These are phyloP conservation scores for Cenchrus fungigraminus DNA, from an alignment of 176 grass and related monocot species.

Conservation along the genomic window DNA sequence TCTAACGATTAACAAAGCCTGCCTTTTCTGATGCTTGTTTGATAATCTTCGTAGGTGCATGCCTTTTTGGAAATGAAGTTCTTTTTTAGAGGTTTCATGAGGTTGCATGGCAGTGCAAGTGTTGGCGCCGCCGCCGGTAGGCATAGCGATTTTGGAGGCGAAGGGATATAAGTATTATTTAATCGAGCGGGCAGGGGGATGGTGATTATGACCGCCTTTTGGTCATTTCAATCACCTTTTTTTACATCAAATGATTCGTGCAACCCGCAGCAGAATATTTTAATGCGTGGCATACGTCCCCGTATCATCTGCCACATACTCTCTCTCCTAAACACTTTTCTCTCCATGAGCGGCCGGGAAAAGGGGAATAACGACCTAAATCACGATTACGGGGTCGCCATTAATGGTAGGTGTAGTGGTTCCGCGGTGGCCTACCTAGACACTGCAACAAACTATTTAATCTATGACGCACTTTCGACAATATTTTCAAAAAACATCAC, in stretches of 20 bases:
- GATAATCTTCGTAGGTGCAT: background rate
- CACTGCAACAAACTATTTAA: no score
- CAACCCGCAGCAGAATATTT: slow-evolving; percentile 51
- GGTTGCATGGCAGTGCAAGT: background rate
- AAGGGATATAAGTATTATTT: slow-evolving; percentile 27
- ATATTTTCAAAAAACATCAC: no score
- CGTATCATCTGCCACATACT: slow-evolving; percentile 54
- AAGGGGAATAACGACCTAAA: slow-evolving; percentile 58
- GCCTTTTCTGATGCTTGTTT: background rate
- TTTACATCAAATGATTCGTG: slow-evolving; percentile 58
- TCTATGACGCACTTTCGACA: no score
- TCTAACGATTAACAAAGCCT: slow-evolving; percentile 6
- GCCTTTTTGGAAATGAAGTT: background rate
- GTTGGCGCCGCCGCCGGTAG: slow-evolving; percentile 11
- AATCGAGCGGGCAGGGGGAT: background rate
- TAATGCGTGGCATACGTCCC: slow-evolving; percentile 57
- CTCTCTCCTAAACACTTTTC: background rate
- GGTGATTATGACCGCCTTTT: slow-evolving; percentile 59
- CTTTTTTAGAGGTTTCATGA: background rate
- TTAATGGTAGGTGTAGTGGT: slow-evolving; percentile 64
- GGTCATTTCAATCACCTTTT: slow-evolving; percentile 68
- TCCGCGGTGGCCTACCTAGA: slow-evolving; percentile 32
- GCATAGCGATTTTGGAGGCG: background rate
- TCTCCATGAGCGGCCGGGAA: background rate
- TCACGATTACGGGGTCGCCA: slow-evolving; percentile 56